Conservation (phyloP, 768 basidiomycete species). For the Pisolithus albus region DNA sequence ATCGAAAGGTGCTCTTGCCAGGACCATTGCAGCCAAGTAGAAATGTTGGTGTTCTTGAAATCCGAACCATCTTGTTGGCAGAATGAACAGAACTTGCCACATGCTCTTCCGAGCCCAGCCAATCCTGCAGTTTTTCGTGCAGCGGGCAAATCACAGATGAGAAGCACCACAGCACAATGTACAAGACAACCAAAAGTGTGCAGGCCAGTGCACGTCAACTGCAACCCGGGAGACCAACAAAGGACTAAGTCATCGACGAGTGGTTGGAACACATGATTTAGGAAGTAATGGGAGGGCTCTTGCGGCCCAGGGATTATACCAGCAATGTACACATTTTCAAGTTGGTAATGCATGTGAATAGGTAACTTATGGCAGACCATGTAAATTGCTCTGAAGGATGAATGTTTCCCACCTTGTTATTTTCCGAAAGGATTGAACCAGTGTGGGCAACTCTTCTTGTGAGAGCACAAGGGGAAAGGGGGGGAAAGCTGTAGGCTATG, state of each 20-base stretch:
- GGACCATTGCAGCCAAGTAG: too few species aligned
- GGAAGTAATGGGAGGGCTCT: slow-evolving; percentile 22
- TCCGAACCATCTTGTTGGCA: slow-evolving; percentile 11
- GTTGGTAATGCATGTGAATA: slow-evolving; percentile 19
- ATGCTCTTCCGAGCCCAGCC: slow-evolving; percentile 4
- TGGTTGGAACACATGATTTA: slow-evolving; percentile 33
- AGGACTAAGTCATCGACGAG: slow-evolving; percentile 31
- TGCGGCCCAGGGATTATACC: slow-evolving; percentile 9
- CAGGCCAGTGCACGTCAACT: slow-evolving; percentile 16
- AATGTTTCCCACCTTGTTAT: slow-evolving; percentile 25
- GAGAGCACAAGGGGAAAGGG: too few species aligned
- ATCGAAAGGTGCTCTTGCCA: too few species aligned
- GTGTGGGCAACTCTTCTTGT: too few species aligned
- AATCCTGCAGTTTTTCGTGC: slow-evolving; percentile 19
- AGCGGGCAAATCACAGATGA: slow-evolving; percentile 21
- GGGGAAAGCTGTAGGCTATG: too few species aligned
- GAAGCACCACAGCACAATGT: slow-evolving; percentile 21
- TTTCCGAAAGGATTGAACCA: slow-evolving; percentile 33
- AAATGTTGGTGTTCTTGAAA: slow-evolving; percentile 15
- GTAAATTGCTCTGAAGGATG: slow-evolving; percentile 23
- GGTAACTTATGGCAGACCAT: slow-evolving; percentile 30
- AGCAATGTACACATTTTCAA: slow-evolving; percentile 33
- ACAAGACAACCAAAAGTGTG: slow-evolving; percentile 23
- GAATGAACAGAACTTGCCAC: slow-evolving; percentile 17
- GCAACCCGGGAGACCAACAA: slow-evolving; percentile 29